Evolutionary conservation across 352 stramenopile genomes (phyloP).

Genomic region (Peronospora belbahrii): DNA sequence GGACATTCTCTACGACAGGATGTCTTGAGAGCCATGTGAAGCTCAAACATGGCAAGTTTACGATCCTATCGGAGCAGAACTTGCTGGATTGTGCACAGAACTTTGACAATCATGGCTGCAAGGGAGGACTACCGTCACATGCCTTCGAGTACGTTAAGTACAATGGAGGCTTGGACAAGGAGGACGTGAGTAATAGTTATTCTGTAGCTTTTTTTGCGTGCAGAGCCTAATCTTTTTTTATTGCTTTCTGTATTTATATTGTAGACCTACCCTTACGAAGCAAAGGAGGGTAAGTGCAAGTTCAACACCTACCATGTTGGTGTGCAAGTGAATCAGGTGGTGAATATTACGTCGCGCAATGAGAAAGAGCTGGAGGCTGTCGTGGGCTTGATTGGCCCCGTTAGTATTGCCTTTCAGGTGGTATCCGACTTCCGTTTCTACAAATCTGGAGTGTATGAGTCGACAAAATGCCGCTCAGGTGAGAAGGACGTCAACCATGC

Average conservation of each 20-base stretch:
- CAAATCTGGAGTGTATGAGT: conserved; percentile 83
- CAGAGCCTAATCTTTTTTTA: background rate
- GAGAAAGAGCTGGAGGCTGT: conserved; percentile 68
- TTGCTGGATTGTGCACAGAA: conserved; percentile 93
- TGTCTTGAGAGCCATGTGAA: conserved; percentile 95
- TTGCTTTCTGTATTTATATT: background rate
- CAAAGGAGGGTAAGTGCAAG: conserved; percentile 74
- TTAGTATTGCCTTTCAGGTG: conserved; percentile 85
- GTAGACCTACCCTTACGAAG: conserved; percentile 65
- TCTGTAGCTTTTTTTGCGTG: background rate
- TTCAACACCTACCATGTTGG: conserved; percentile 69
- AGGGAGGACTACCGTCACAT: conserved; percentile 94
- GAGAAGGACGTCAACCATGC: conserved; percentile 87
- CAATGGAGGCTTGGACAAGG: conserved; percentile 80
- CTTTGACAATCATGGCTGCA: conserved; percentile 93
- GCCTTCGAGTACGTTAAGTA: conserved; percentile 94
- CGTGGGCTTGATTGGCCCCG: conserved; percentile 56
- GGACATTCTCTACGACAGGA: conserved; percentile 97
- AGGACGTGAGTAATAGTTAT: conserved; percentile 30
- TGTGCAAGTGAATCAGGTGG: conserved; percentile 62
- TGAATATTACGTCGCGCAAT: conserved; percentile 80
- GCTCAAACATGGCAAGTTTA: conserved; percentile 88
- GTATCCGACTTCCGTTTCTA: conserved; percentile 87
- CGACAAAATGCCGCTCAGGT: conserved; percentile 68
- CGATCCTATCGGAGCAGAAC: conserved; percentile 95